Conservation (phyloP, 805 yeast species). For the Starmerella asiatica region DNA sequence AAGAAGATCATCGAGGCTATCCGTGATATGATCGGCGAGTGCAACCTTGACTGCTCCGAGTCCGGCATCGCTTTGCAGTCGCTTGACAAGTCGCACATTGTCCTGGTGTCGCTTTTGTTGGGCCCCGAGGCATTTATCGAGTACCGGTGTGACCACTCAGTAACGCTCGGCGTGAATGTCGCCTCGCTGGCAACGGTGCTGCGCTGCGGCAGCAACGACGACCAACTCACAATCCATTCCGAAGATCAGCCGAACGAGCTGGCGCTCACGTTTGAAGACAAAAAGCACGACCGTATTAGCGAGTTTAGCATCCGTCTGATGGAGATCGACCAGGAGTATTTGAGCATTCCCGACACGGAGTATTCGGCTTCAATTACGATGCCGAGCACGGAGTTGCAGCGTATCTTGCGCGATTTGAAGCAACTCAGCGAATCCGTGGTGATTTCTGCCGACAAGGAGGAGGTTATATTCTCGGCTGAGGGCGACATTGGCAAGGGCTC, state of each 20-base stretch:
- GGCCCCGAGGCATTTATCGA: constrained; percentile 80
- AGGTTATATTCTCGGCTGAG: constrained; percentile 75
- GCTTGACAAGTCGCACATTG: constrained; percentile 91
- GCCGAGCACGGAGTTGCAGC: constrained; percentile 82
- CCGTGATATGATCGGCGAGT: constrained; percentile 84
- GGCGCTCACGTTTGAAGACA: constrained; percentile 76
- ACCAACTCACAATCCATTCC: constrained; percentile 75
- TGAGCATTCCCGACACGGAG: constrained; percentile 87
- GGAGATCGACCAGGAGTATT: constrained; percentile 92
- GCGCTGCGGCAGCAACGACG: constrained; percentile 82
- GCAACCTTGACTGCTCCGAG: constrained; percentile 95
- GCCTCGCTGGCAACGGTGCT: constrained; percentile 77
- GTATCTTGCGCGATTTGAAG: constrained; percentile 75
- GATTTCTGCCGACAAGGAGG: constrained; percentile 78
- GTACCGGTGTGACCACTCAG: constrained; percentile 88
- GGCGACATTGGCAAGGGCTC: constrained; percentile 88
- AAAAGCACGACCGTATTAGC: constrained; percentile 76
- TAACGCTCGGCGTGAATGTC: constrained; percentile 83
- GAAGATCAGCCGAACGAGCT: constrained; percentile 77
- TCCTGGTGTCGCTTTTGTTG: constrained; percentile 73
- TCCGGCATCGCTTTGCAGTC: constrained; percentile 94
- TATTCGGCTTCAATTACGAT: constrained; percentile 73
- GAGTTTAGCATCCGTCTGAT: constrained; percentile 84
- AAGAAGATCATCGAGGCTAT: constrained; percentile 90
- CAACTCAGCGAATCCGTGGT: constrained; percentile 78